phyloP scores from a whole-genome alignment of 768 basidiomycete genomes.

The Psilocybe cyanescens region DNA sequence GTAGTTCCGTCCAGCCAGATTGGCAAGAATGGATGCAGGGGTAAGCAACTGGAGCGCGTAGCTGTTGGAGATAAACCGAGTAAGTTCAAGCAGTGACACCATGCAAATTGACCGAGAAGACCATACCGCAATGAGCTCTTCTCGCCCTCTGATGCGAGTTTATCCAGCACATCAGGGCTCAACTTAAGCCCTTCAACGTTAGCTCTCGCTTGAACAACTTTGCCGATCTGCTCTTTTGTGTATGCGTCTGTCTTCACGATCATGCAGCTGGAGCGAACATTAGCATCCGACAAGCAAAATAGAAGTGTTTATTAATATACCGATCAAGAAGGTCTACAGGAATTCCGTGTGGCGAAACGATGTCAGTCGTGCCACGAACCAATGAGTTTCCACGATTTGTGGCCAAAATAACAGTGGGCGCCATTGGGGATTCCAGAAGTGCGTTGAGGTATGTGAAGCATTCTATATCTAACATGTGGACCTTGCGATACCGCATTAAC shows the following conservation, averaged over 20 bases:
- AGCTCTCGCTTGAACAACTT: constrained; percentile 85
- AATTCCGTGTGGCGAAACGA: constrained; percentile 90
- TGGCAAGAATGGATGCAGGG: constrained; percentile 87
- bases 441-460: constrained; percentile 99
- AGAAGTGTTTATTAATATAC: constrained; percentile 39
- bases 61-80: constrained; percentile 39
- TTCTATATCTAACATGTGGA: constrained; percentile 99
- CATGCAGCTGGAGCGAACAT: constrained; percentile 63
- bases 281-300: background rate
- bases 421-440: constrained; percentile 93
- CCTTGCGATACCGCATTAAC: constrained; percentile 53
- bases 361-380: constrained; percentile 92
- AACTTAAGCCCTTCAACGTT: constrained; percentile 85
- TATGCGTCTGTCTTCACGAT: constrained; percentile 94
- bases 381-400: constrained; percentile 94
- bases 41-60: constrained; percentile 92
- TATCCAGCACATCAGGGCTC: constrained; percentile 76
- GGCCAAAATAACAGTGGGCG: constrained; percentile 95
- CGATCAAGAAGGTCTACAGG: constrained; percentile 94
- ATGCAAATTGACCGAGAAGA: background rate
- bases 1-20: constrained; percentile 74
- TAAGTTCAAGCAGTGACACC: background rate
- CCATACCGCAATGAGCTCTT: constrained; percentile 77
- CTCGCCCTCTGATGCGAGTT: constrained; percentile 81
- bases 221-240: constrained; percentile 79